phyloP scores from a whole-genome alignment of 2,329 filamentous ascomycete genomes.

The Teratosphaeria viscida region DNA sequence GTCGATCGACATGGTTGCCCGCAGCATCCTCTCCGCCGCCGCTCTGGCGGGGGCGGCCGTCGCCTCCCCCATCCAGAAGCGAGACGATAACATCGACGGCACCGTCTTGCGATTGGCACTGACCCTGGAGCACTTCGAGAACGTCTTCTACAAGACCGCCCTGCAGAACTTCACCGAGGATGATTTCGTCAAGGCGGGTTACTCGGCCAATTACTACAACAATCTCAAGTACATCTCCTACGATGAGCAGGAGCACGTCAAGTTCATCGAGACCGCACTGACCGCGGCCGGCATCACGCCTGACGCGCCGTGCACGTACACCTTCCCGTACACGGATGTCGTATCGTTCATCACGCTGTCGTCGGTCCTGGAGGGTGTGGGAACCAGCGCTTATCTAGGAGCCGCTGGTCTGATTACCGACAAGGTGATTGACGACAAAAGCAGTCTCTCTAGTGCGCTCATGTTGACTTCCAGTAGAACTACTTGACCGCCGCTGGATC shows the following conservation, averaged over 20 bases:
- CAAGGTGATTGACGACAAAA: conserved; percentile 21
- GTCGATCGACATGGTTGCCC: neutral
- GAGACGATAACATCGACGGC: conserved; percentile 5
- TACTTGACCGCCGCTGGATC: conserved; percentile 52
- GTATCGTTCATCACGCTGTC: conserved; percentile 42
- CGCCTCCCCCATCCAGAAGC: conserved; percentile 1
- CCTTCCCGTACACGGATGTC: conserved; percentile 29
- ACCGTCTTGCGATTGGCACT: conserved; percentile 32
- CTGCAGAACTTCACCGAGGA: conserved; percentile 45
- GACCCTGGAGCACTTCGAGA: conserved; percentile 41
- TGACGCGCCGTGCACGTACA: conserved; percentile 48
- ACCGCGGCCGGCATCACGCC: conserved; percentile 39
- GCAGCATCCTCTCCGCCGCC: neutral
- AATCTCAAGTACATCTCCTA: conserved; percentile 46
- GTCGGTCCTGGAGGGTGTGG: conserved; percentile 46
- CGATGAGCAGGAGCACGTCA: conserved; percentile 50
- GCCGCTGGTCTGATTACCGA: conserved; percentile 49
- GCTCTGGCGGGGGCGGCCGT: neutral
- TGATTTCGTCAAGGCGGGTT: conserved; percentile 43
- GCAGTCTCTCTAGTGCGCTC: too few species aligned
- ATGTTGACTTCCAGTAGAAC: conserved; percentile 12
- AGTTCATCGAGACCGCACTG: conserved; percentile 39
- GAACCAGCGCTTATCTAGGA: conserved; percentile 50
- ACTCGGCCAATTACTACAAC: conserved; percentile 42
- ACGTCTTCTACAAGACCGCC: conserved; percentile 51